Percentiles rank a stretch among this genome's conserved stretches.
Evolutionary conservation across 164 flowering plant genomes (phyloP).

Genomic region (Macadamia integrifolia): DNA sequence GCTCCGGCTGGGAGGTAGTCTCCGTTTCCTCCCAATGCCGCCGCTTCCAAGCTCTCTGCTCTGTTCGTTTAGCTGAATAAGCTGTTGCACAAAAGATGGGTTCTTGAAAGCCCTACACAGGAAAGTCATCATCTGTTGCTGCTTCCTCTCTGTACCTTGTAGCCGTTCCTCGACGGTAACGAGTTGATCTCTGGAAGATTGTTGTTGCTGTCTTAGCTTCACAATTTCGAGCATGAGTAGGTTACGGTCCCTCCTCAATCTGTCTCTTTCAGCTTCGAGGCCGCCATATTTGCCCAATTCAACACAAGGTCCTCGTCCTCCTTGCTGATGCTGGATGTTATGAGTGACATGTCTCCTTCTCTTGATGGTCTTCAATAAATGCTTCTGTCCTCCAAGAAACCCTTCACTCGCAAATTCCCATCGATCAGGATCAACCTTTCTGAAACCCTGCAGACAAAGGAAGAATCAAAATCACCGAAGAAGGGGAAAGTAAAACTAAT

Average conservation of each 20-base stretch:
- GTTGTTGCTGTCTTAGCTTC: constrained; percentile 52
- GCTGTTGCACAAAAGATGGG: constrained; percentile 34
- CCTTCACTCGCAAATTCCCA: constrained; percentile 78
- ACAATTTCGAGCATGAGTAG: constrained; percentile 40
- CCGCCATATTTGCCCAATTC: constrained; percentile 23
- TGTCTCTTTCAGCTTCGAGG: constrained; percentile 41
- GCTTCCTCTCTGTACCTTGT: constrained; percentile 36
- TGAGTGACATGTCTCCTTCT: constrained; percentile 34
- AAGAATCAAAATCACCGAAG: neutral
- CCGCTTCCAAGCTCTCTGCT: constrained; percentile 25
- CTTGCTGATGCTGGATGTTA: constrained; percentile 23
- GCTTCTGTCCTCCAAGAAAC: constrained; percentile 64
- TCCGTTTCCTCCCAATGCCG: constrained; percentile 29
- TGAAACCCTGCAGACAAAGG: constrained; percentile 44
- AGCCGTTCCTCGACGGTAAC: constrained; percentile 37
- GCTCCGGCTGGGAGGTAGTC: constrained; percentile 20
- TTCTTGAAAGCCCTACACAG: constrained; percentile 35
- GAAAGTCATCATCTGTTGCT: constrained; percentile 43
- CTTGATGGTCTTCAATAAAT: constrained; percentile 56
- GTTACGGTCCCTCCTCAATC: constrained; percentile 38
- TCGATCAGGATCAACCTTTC: constrained; percentile 55
- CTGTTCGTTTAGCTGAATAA: constrained; percentile 25
- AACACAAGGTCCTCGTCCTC: neutral
- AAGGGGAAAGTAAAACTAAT: too few species aligned
- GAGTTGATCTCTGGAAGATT: constrained; percentile 28